A percentile compares a stretch with the other conserved stretches of the same genome.
Conservation (phyloP, 2,329 filamentous ascomycete species). For the Colletotrichum lindemuthianum region DNA sequence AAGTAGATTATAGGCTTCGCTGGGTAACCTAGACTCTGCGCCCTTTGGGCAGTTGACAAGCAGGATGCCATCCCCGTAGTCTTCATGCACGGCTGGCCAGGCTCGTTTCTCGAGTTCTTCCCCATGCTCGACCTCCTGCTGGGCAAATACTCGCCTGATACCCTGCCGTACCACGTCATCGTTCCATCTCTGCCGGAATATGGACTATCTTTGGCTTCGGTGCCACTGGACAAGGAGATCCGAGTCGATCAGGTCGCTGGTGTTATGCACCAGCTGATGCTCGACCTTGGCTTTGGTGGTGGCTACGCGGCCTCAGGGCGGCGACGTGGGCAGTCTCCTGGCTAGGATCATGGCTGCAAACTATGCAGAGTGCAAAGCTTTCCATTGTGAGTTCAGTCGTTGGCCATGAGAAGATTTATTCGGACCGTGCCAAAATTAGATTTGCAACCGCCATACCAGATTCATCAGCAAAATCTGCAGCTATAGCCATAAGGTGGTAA, state of each 20-base stretch:
- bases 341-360: slow-evolving; percentile 52
- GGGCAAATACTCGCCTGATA: slow-evolving; percentile 57
- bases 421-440: no score
- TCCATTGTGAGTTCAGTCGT: slow-evolving; percentile 37
- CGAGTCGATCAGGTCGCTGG: slow-evolving; percentile 45
- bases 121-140: slow-evolving; percentile 57
- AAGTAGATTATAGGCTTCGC: not conserved
- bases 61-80: slow-evolving; percentile 60
- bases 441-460: no score
- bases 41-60: no score
- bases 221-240: slow-evolving; percentile 43
- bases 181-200: slow-evolving; percentile 66
- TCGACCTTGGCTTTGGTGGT: slow-evolving; percentile 59
- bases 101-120: slow-evolving; percentile 65
- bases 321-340: slow-evolving; percentile 62
- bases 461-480: no score
- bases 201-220: slow-evolving; percentile 53
- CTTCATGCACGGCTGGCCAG: slow-evolving; percentile 67
- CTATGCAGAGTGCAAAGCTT: slow-evolving; percentile 58
- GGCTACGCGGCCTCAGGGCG: slow-evolving; percentile 67
- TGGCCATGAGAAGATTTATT: no score
- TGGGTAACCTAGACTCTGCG: no score
- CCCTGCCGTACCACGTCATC: slow-evolving; percentile 66
- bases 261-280: slow-evolving; percentile 62
- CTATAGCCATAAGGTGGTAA: no score